Evolutionary conservation across 108 stramenopile genomes (phyloP).

Genomic region (Schizochytrium sp.): DNA sequence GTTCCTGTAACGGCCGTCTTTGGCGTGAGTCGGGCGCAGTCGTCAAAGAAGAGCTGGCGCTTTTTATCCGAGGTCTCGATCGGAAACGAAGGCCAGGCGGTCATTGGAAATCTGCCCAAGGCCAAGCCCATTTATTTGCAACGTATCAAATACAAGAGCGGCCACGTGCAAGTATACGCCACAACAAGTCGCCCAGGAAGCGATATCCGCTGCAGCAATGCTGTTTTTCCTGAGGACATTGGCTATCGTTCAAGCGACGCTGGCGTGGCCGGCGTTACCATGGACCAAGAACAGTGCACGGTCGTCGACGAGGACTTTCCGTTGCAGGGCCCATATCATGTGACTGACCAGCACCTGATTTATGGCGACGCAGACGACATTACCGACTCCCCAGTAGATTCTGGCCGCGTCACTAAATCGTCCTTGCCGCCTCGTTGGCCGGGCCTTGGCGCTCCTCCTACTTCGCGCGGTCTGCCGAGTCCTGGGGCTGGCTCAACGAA

Average conservation of each 20-base stretch:
- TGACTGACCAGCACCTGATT: not conserved
- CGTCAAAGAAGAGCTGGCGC: not conserved
- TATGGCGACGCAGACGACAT: not conserved
- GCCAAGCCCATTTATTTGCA: not conserved
- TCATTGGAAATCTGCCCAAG: not conserved
- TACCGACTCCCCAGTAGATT: too few species aligned
- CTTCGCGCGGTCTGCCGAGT: not conserved
- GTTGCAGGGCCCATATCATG: not conserved
- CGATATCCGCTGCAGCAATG: not conserved
- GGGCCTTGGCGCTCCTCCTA: not conserved
- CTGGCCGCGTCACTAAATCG: not conserved
- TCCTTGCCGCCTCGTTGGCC: not conserved
- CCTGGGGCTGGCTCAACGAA: not conserved
- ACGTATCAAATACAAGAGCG: not conserved
- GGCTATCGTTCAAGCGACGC: not conserved
- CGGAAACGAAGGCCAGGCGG: not conserved
- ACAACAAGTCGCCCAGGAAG: not conserved
- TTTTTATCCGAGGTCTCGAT: not conserved
- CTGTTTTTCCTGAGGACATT: not conserved
- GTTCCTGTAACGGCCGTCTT: slow-evolving; percentile 11
- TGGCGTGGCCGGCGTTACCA: not conserved
- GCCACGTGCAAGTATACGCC: not conserved
- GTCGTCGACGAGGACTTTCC: not conserved
- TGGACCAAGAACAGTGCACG: not conserved
- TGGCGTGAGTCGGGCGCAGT: not conserved